A percentile compares a stretch with the other conserved stretches of the same genome.
These are phyloP conservation scores for Trichomonascaceae sp. DNA, from an alignment of 1,139 yeast genomes.

Conservation along the genomic window DNA sequence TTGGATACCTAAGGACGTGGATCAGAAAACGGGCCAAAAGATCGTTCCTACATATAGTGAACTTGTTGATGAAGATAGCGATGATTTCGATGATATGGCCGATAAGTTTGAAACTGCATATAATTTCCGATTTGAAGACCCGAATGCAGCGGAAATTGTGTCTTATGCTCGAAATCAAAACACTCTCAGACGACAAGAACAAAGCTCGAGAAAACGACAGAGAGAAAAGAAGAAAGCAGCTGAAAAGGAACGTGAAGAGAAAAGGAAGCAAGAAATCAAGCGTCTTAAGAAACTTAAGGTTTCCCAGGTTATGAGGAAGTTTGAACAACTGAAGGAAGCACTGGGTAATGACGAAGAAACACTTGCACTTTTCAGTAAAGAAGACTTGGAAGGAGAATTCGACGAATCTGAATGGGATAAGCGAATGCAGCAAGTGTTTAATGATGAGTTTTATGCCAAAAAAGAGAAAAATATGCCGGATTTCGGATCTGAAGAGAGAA, in stretches of 20 bases:
- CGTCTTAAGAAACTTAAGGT: slow-evolving; percentile 72
- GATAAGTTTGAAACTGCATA: slow-evolving; percentile 89
- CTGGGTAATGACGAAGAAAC: slow-evolving; percentile 73
- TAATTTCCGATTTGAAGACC: slow-evolving; percentile 92
- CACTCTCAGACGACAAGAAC: slow-evolving; percentile 75
- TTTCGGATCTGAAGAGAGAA: slow-evolving; percentile 15
- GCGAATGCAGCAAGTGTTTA: slow-evolving; percentile 77
- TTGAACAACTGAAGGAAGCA: slow-evolving; percentile 71
- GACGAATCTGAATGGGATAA: slow-evolving; percentile 90
- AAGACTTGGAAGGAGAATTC: slow-evolving; percentile 79
- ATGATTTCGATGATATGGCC: slow-evolving; percentile 85
- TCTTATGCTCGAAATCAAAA: slow-evolving; percentile 97
- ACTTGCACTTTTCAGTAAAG: slow-evolving; percentile 60
- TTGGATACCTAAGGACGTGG: slow-evolving; percentile 71
- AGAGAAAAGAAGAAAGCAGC: slow-evolving; percentile 65
- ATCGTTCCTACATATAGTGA: slow-evolving; percentile 48
- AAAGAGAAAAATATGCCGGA: slow-evolving; percentile 35
- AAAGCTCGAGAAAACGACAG: slow-evolving; percentile 70
- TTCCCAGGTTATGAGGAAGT: slow-evolving; percentile 69
- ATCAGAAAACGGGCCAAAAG: slow-evolving; percentile 41
- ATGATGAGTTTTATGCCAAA: slow-evolving; percentile 66
- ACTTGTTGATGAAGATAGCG: slow-evolving; percentile 58
- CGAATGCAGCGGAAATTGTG: slow-evolving; percentile 81
- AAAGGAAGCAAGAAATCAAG: slow-evolving; percentile 56
- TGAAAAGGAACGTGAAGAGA: slow-evolving; percentile 46